Conservation (phyloP, 495 filamentous ascomycete species). For the Physcia stellaris region DNA sequence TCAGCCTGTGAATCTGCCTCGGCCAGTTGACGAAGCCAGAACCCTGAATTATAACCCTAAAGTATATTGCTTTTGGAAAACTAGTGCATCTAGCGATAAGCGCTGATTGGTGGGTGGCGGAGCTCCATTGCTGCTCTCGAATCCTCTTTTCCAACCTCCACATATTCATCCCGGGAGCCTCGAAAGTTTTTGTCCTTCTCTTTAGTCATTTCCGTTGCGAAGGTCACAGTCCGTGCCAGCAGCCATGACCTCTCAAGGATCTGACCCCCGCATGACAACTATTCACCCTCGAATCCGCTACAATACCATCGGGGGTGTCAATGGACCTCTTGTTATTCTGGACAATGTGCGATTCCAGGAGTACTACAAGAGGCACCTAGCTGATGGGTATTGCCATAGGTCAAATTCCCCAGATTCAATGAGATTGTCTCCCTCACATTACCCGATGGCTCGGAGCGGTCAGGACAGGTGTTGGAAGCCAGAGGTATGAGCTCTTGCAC, state of each 20-base stretch:
- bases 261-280: constrained; percentile 69
- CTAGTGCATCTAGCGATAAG: too few species aligned
- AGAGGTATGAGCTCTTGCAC: constrained; percentile 77
- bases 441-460: constrained; percentile 85
- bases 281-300: constrained; percentile 82
- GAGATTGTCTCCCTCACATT: constrained; percentile 95
- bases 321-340: constrained; percentile 92
- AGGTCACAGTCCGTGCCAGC: too few species aligned
- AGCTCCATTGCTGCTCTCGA: too few species aligned
- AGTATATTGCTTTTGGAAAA: too few species aligned
- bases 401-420: constrained; percentile 95
- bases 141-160: too few species aligned
- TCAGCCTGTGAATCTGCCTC: too few species aligned
- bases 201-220: too few species aligned
- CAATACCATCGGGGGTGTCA: constrained; percentile 97
- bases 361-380: background rate
- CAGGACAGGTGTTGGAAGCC: constrained; percentile 93
- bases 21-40: too few species aligned
- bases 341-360: constrained; percentile 53
- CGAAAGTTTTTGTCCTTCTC: background rate
- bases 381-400: constrained; percentile 30
- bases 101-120: too few species aligned
- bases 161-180: too few species aligned
- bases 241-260: too few species aligned
- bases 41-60: too few species aligned